These are phyloP conservation scores for Yamadazyma friedrichii DNA, from an alignment of 1,139 yeast species.

Conservation along the genomic window DNA sequence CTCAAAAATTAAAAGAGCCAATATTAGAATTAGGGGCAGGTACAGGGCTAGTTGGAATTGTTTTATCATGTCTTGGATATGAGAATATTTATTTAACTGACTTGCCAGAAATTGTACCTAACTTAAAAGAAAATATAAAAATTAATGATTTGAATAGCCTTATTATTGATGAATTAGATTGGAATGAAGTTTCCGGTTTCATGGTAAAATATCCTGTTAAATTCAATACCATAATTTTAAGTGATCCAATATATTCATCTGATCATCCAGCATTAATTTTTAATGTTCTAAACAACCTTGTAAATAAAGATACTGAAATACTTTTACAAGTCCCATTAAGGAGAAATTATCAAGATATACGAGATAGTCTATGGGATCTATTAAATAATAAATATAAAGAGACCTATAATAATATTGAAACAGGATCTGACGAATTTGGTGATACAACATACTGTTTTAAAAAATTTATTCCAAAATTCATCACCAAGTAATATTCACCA, in stretches of 20 bases:
- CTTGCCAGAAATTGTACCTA: slow-evolving; percentile 70
- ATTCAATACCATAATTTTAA: slow-evolving; percentile 63
- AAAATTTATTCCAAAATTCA: slow-evolving; percentile 18
- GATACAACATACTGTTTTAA: slow-evolving; percentile 61
- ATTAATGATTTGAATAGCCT: slow-evolving; percentile 38
- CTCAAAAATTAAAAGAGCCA: slow-evolving; percentile 31
- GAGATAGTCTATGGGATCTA: slow-evolving; percentile 58
- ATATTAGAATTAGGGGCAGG: slow-evolving; percentile 90
- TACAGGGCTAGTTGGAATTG: slow-evolving; percentile 86
- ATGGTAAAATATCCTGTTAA: slow-evolving; percentile 16
- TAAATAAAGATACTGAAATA: slow-evolving; percentile 40
- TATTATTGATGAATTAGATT: slow-evolving; percentile 62
- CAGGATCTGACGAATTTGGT: slow-evolving; percentile 89
- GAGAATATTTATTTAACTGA: slow-evolving; percentile 64
- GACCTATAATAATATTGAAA: slow-evolving; percentile 36
- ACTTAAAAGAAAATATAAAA: slow-evolving; percentile 56
- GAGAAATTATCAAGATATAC: slow-evolving; percentile 59
- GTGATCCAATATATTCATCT: slow-evolving; percentile 87
- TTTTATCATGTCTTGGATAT: slow-evolving; percentile 51
- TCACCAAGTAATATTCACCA: not conserved
- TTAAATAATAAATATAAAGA: slow-evolving; percentile 32
- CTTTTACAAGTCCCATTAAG: slow-evolving; percentile 77
- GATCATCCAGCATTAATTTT: slow-evolving; percentile 77
- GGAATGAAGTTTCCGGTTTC: slow-evolving; percentile 61
- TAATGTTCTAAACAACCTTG: slow-evolving; percentile 48